Conservation (phyloP, 2,329 filamentous ascomycete genomes). For the Magnaporthiopsis poae region DNA sequence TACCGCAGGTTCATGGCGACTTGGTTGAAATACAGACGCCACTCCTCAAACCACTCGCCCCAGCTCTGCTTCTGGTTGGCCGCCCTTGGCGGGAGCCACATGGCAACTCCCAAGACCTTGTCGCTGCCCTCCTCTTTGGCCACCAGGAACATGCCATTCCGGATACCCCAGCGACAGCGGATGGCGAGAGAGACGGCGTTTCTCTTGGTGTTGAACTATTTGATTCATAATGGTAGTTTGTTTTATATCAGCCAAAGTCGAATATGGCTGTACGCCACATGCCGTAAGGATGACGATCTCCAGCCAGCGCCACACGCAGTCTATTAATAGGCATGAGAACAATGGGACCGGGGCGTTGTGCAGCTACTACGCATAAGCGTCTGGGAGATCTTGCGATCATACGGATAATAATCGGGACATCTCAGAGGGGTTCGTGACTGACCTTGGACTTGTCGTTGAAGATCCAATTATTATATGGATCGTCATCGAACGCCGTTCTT, state of each 20-base stretch:
- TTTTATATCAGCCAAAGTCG: background rate
- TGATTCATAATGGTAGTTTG: background rate
- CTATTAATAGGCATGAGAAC: too few species aligned
- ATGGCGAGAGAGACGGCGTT: slow-evolving; percentile 55
- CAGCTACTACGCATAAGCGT: too few species aligned
- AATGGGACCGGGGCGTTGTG: too few species aligned
- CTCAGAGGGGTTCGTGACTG: background rate
- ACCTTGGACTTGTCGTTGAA: slow-evolving; percentile 52
- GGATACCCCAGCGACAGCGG: slow-evolving; percentile 61
- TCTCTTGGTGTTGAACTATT: slow-evolving; percentile 46
- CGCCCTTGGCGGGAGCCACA: slow-evolving; percentile 56
- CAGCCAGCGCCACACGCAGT: too few species aligned
- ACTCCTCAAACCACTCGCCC: slow-evolving; percentile 52
- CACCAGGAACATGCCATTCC: slow-evolving; percentile 59
- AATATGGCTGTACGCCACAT: background rate
- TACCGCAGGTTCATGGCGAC: slow-evolving; percentile 57
- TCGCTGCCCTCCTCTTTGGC: slow-evolving; percentile 48
- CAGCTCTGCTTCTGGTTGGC: slow-evolving; percentile 42
- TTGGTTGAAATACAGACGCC: slow-evolving; percentile 58
- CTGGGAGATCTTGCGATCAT: too few species aligned
- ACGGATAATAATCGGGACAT: too few species aligned
- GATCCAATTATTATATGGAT: slow-evolving; percentile 59
- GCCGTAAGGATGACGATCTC: too few species aligned
- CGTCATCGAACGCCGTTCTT: slow-evolving; percentile 50
- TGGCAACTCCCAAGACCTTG: slow-evolving; percentile 58